phyloP scores from a whole-genome alignment of 1,284 basidiomycete genomes.

The Cutaneotrichosporon sp. region DNA sequence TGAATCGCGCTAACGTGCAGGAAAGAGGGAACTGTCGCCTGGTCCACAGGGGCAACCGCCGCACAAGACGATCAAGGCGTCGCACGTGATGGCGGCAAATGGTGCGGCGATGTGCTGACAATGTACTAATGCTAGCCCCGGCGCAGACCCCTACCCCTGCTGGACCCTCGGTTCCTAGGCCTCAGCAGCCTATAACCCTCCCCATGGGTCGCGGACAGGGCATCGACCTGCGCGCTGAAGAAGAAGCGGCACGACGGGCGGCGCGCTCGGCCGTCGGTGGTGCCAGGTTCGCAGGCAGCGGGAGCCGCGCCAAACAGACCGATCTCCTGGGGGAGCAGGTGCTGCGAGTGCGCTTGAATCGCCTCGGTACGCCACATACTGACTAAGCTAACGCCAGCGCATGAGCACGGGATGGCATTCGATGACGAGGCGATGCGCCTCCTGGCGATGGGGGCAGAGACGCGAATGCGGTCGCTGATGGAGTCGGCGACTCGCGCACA shows the following conservation, averaged over 20 bases:
- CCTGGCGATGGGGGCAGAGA: slow-evolving; percentile 46
- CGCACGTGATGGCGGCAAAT: slow-evolving; percentile 17
- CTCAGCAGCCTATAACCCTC: neutral
- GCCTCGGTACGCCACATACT: slow-evolving; percentile 29
- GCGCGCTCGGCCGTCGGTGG: slow-evolving; percentile 24
- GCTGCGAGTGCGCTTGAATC: slow-evolving; percentile 28
- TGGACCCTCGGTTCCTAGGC: neutral
- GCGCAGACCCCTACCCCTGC: neutral
- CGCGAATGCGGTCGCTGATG: slow-evolving; percentile 39
- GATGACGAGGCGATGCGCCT: slow-evolving; percentile 44
- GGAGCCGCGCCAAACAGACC: slow-evolving; percentile 32
- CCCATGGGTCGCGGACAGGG: slow-evolving; percentile 27
- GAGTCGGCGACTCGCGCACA: slow-evolving; percentile 40
- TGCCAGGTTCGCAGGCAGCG: slow-evolving; percentile 25
- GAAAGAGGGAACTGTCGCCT: slow-evolving; percentile 25
- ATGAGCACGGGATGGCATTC: slow-evolving; percentile 36
- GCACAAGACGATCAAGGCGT: slow-evolving; percentile 21
- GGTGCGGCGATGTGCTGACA: neutral
- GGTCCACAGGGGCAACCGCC: slow-evolving; percentile 16
- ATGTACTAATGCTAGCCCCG: slow-evolving; percentile 1
- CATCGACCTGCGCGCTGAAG: slow-evolving; percentile 43
- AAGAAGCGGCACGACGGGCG: slow-evolving; percentile 41
- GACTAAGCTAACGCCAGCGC: slow-evolving; percentile 24
- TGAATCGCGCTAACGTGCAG: slow-evolving; percentile 13
- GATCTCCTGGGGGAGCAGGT: slow-evolving; percentile 41